Evolutionary conservation across 495 filamentous ascomycete species (phyloP).

Genomic region (Aspergillus nanangensis): DNA sequence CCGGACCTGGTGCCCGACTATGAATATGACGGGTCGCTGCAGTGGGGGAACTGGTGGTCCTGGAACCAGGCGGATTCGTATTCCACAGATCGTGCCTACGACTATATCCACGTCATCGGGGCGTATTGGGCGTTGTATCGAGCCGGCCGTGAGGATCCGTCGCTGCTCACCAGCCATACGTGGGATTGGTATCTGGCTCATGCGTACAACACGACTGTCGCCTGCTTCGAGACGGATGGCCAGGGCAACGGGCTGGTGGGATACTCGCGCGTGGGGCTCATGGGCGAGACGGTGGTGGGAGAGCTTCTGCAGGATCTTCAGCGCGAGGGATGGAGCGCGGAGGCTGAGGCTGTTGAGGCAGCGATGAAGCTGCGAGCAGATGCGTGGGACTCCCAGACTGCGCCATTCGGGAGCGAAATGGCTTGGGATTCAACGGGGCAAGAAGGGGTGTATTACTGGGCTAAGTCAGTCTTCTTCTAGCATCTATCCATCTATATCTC

Average conservation of each 20-base stretch:
- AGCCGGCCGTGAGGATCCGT: slow-evolving; percentile 37
- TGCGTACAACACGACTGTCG: slow-evolving; percentile 30
- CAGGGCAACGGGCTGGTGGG: slow-evolving; percentile 21
- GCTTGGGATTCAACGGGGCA: slow-evolving; percentile 54
- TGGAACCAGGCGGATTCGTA: slow-evolving; percentile 30
- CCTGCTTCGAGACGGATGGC: slow-evolving; percentile 11
- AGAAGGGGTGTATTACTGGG: slow-evolving; percentile 53
- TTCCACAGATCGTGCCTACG: slow-evolving; percentile 45
- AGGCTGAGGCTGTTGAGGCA: slow-evolving; percentile 30
- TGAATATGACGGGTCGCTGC: slow-evolving; percentile 25
- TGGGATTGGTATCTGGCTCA: slow-evolving; percentile 44
- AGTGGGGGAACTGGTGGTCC: slow-evolving; percentile 41
- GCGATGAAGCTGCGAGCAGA: slow-evolving; percentile 38
- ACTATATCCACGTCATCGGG: slow-evolving; percentile 48
- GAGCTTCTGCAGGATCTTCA: slow-evolving; percentile 42
- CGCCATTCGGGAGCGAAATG: slow-evolving; percentile 52
- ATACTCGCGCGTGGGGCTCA: slow-evolving; percentile 38
- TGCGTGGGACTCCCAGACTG: slow-evolving; percentile 34
- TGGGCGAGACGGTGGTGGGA: slow-evolving; percentile 50
- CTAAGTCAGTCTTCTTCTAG: slow-evolving; percentile 38
- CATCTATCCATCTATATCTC: not conserved
- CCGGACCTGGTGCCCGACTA: slow-evolving; percentile 30
- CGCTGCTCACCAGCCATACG: slow-evolving; percentile 26
- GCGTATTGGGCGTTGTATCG: slow-evolving; percentile 49
- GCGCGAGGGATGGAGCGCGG: slow-evolving; percentile 29